Conservation (phyloP, 192 early-diverging fungal genomes). For the Phycomyces nitens region DNA sequence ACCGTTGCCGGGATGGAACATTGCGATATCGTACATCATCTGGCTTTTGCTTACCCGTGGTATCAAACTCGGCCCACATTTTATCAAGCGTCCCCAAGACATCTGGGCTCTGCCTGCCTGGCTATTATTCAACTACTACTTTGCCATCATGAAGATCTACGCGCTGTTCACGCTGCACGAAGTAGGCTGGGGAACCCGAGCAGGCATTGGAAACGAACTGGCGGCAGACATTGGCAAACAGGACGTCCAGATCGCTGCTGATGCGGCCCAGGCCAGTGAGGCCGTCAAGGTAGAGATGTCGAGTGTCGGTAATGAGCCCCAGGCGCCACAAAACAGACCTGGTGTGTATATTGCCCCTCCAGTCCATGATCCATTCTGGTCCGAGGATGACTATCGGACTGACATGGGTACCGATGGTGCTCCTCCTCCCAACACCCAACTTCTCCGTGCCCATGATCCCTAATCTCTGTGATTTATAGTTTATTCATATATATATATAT, state of each 20-base stretch:
- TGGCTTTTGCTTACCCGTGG: constrained; percentile 64
- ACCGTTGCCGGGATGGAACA: constrained; percentile 57
- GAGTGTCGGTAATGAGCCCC: too few relatives aligned
- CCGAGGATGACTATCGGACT: neutral
- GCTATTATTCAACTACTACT: constrained; percentile 70
- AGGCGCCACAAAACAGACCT: too few relatives aligned
- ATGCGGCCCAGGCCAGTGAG: too few relatives aligned
- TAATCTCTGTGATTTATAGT: too few relatives aligned
- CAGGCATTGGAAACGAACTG: constrained; percentile 38
- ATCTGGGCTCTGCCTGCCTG: constrained; percentile 59
- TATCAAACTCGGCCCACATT: constrained; percentile 65
- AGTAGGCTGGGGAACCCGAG: constrained; percentile 68
- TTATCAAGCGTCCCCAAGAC: constrained; percentile 62
- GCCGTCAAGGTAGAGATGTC: too few relatives aligned
- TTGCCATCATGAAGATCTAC: constrained; percentile 67
- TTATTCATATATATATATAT: too few relatives aligned
- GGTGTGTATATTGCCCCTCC: neutral
- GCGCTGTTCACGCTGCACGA: constrained; percentile 69
- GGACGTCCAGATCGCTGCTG: neutral
- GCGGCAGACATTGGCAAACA: constrained; percentile 30
- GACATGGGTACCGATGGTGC: neutral
- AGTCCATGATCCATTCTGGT: neutral
- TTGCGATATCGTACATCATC: constrained; percentile 52
- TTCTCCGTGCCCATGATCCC: neutral
- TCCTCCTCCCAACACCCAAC: neutral